Evolutionary conservation across 371 early-diverging fungal species (phyloP), one percentile per base, ranked within the genome.

Genomic region (Funneliformis caledonium): DNA sequence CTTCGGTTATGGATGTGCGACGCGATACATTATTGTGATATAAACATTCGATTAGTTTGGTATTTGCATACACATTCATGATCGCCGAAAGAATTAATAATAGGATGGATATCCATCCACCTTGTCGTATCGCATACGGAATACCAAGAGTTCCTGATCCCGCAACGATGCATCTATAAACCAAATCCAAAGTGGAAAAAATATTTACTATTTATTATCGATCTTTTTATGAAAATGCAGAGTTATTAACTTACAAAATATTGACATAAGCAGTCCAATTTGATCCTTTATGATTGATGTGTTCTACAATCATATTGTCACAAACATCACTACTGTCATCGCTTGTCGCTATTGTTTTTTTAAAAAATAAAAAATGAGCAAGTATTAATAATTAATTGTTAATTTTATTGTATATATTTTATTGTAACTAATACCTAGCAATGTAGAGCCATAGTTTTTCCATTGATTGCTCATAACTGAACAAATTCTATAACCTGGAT

Each of bases 1-100:
- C 48, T 65, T 85, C 83, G 14, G 85, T 83, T 68, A 85, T 83
- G 43, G 86, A 85, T 22, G 11, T 47, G 22, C 52, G 19, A 22
- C 82, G 80, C 7, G 31, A 26, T 26, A 42, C 62, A 67, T 16
- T 47, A 45, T 82, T 50, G 43, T 80, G 43, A 42, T 78, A 72
- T 62, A 80, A 72, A 62, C 81, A 76, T 59, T 82, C 82, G 19
- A 82, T 72, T 43, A 82, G 43, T 37, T 80, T 70, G 10, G 45
- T 80, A 37, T 77, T 81, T 56, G 80, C 37, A 77, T 76, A 82
- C 16, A 22, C 26, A 33, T 72, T 37, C 33, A 80, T 69, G 8
- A 72, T 5, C 33, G 72, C 81, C 22, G 70, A 48, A 9, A 82
- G 26, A 11, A 69, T 48, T 10, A 80, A 50, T 10, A 80, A 31